phyloP scores from a whole-genome alignment of 2,329 filamentous ascomycete genomes.

The Aphanocladium album region DNA sequence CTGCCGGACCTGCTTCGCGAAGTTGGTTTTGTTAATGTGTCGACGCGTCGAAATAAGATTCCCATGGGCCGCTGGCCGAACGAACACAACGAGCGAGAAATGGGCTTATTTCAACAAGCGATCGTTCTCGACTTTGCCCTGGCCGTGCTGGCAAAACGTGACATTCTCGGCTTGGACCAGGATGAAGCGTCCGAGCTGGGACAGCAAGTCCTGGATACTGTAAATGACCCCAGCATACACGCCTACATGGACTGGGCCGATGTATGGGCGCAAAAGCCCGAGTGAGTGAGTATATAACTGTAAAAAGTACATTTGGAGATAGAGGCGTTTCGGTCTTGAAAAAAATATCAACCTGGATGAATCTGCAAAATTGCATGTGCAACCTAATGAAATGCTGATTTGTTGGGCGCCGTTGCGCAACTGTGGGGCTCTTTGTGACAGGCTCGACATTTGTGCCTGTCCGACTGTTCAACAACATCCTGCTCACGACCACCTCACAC shows the following conservation, averaged over 20 bases:
- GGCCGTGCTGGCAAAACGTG: conserved; percentile 30
- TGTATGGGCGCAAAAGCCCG: conserved; percentile 35
- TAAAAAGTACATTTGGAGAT: conserved; percentile 25
- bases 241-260: conserved; percentile 32
- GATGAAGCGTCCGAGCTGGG: conserved; percentile 30
- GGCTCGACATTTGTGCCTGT: neutral
- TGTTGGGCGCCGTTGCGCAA: neutral
- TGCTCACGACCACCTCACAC: neutral
- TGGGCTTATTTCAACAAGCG: conserved; percentile 33
- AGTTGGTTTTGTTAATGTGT: conserved; percentile 31
- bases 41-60: conserved; percentile 22
- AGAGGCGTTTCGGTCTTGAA: conserved; percentile 20
- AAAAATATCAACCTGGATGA: no score
- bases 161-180: conserved; percentile 27
- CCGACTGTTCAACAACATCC: neutral
- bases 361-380: no score
- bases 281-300: no score
- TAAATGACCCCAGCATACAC: conserved; percentile 29
- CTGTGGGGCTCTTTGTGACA: neutral
- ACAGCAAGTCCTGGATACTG: conserved; percentile 26
- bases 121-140: conserved; percentile 31
- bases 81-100: conserved; percentile 30
- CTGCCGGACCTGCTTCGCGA: conserved; percentile 26
- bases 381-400: neutral
- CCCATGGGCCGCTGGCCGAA: conserved; percentile 35